These are phyloP conservation scores for Linnemannia zychae DNA, from an alignment of 192 early-diverging fungal species.

Conservation along the genomic window DNA sequence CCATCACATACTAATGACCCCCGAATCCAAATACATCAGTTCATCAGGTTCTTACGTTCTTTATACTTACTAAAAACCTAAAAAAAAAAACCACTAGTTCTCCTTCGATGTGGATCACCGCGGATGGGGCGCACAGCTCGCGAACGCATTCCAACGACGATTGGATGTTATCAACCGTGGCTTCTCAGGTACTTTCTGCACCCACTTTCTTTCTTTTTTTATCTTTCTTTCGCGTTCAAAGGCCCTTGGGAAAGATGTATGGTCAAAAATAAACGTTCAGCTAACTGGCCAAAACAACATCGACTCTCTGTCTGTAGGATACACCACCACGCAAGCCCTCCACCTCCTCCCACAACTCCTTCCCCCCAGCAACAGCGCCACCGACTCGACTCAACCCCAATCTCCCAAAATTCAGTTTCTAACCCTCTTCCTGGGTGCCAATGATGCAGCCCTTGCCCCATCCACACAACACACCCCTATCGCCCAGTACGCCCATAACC, in stretches of 20 bases:
- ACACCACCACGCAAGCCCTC: constrained; percentile 74
- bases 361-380: constrained; percentile 45
- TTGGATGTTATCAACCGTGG: constrained; percentile 87
- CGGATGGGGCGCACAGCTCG: constrained; percentile 67
- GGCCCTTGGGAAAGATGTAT: too few relatives aligned
- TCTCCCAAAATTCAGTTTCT: constrained; percentile 64
- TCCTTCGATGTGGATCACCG: constrained; percentile 33
- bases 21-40: too few relatives aligned
- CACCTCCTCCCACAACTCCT: constrained; percentile 69
- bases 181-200: constrained; percentile 69
- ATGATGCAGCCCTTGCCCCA: constrained; percentile 73
- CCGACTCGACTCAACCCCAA: neutral
- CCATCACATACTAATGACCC: neutral
- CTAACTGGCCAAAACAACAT: too few relatives aligned
- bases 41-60: neutral
- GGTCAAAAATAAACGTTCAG: too few relatives aligned
- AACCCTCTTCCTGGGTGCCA: constrained; percentile 87
- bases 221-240: neutral
- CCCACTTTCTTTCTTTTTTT: neutral
- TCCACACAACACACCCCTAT: constrained; percentile 73
- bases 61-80: too few relatives aligned
- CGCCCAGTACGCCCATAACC: constrained; percentile 68
- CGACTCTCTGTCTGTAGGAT: constrained; percentile 62
- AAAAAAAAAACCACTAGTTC: constrained; percentile 23
- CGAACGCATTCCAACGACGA: constrained; percentile 72